These are phyloP conservation scores for Citrullus mucosospermus DNA, from an alignment of 306 rosid species.

Conservation along the genomic window DNA sequence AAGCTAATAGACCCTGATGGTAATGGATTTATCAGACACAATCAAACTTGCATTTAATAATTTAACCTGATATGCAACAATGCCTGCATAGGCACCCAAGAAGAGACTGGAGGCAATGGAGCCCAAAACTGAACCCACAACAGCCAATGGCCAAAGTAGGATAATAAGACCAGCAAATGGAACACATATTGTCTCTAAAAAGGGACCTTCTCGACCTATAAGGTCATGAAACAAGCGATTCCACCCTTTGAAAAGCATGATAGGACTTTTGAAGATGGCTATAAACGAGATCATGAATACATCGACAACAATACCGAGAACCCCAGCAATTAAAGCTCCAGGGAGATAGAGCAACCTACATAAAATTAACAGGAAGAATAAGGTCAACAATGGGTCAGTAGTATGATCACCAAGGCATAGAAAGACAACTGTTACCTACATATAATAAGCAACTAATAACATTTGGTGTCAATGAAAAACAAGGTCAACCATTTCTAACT, in stretches of 20 bases:
- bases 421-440: not conserved
- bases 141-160: constrained; percentile 94
- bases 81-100: constrained; percentile 75
- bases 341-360: constrained; percentile 77
- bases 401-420: not conserved
- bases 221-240: constrained; percentile 91
- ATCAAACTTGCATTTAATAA: not conserved
- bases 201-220: constrained; percentile 98
- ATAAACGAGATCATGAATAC: constrained; percentile 52
- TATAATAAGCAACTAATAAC: not conserved
- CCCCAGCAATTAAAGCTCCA: constrained; percentile 50
- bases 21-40: not conserved
- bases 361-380: not conserved
- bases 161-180: constrained; percentile 97
- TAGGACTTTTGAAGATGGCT: constrained; percentile 63
- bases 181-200: constrained; percentile 94
- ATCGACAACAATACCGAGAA: constrained; percentile 61
- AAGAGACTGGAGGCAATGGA: constrained; percentile 60
- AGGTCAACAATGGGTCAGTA: not conserved
- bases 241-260: constrained; percentile 95
- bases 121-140: constrained; percentile 57
- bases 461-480: not conserved
- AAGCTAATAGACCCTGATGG: not conserved
- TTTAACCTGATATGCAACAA: constrained; percentile 70
- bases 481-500: not conserved